Evolutionary conservation across 2,329 filamentous ascomycete genomes (phyloP).

Genomic region (Pseudocercospora cruenta): DNA sequence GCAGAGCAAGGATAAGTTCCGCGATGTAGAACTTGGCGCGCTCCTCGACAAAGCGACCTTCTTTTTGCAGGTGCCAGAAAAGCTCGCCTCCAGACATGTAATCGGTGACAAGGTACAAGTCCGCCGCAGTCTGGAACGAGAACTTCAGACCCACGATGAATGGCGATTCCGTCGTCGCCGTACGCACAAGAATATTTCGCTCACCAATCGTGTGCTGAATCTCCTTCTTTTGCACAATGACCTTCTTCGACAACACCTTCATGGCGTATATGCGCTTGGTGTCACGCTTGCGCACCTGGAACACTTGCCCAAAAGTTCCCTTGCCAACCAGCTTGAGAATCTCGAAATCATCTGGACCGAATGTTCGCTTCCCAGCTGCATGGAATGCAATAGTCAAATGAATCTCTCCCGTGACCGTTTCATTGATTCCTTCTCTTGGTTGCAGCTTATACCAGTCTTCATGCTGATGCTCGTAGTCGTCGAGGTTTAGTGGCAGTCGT

Average conservation of each 20-base stretch:
- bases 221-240: slow-evolving; percentile 99
- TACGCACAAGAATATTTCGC: slow-evolving; percentile 94
- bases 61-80: slow-evolving; percentile 98
- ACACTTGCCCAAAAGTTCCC: slow-evolving; percentile 97
- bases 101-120: slow-evolving; percentile 97
- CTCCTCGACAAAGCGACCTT: slow-evolving; percentile 91
- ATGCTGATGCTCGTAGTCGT: slow-evolving; percentile 70
- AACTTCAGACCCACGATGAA: slow-evolving; percentile 99
- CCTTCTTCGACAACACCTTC: slow-evolving; percentile 99
- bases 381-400: slow-evolving; percentile 86
- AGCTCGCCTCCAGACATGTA: slow-evolving; percentile 99
- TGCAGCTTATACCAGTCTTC: slow-evolving; percentile 85
- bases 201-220: slow-evolving; percentile 96
- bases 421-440: slow-evolving; percentile 77
- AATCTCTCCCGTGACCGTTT: slow-evolving; percentile 79
- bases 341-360: slow-evolving; percentile 93
- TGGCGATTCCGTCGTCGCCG: slow-evolving; percentile 90
- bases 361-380: slow-evolving; percentile 83
- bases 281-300: slow-evolving; percentile 97
- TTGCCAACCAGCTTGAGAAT: slow-evolving; percentile 96
- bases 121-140: slow-evolving; percentile 95
- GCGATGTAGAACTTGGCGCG: slow-evolving; percentile 99
- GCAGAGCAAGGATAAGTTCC: slow-evolving; percentile 90
- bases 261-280: slow-evolving; percentile 96
- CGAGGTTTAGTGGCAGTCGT: slow-evolving; percentile 72